Base-by-base conservation (phyloP, 495 filamentous ascomycete species). In the Rhypophila decipiens region DNA sequence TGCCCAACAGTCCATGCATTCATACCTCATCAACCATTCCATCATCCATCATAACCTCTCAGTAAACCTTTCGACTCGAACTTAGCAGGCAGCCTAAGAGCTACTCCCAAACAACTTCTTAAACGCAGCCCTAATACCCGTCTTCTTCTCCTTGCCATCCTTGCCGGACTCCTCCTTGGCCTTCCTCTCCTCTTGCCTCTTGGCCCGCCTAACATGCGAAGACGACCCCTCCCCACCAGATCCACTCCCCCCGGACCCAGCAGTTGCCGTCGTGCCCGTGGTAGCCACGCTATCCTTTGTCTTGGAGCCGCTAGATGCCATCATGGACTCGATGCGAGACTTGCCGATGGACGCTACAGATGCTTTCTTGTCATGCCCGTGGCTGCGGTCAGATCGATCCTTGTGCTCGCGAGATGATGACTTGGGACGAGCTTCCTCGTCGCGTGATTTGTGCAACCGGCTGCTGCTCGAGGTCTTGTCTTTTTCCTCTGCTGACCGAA, bases 141-240 rank as follows among this genome's bases (percentile, higher is more conserved):
- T 93, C 55, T 78, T 78, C 50, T 88, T 74, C 51, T 90, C 71
- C 55, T 86, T 88, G 63, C 89, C 87, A 58, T 93, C 55, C 49
- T 46, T 48, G 63, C 89, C 87, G 58, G 91, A 52, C 49, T 46
- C 47, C 52, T 61, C 57, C 49, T 49, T 54, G 19, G 21, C 53
- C 55, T n/a, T n/a, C n/a, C 65, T 43, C 51, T 50, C 53, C 50
- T 65, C 60, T 43, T 57, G 50, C 42, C 65, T 54, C 50, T 61
- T 61, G 12, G 53, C 47, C 24, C 63, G 65, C 39, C 58, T 60
- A n/a, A 49, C 50, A 24, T 51, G 47, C n/a, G 54, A 43, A n/a
- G n/a, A n/a, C n/a, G n/a, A n/a, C n/a, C n/a, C n/a, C 24, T 61
- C 56, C 7, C 37, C 41, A 15, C 57, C 60, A 7, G 47, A 49